Conservation (phyloP, 1,284 basidiomycete genomes). For the Pseudozyma thailandica region DNA sequence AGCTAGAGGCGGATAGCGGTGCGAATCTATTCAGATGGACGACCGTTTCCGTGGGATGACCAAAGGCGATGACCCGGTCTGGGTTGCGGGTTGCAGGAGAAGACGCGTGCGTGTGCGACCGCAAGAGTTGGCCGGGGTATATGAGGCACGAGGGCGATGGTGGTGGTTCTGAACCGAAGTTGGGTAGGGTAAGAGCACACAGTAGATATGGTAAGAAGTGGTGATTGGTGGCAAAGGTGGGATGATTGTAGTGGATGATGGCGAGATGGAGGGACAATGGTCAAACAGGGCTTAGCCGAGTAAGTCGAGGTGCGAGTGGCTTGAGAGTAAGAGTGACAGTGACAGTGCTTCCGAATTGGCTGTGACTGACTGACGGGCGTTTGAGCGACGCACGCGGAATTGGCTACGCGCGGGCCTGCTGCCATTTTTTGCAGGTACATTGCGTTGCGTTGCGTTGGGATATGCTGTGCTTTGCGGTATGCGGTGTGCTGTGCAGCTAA, state of each 20-base stretch:
- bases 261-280: background rate
- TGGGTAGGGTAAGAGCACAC: background rate
- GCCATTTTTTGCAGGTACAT: background rate
- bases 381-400: constrained; percentile 30
- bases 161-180: background rate
- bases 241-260: background rate
- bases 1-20: too few relatives aligned
- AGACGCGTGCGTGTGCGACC: constrained; percentile 5
- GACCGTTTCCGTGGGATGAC: background rate
- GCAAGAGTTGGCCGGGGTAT: constrained; percentile 8
- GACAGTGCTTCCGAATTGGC: constrained; percentile 10
- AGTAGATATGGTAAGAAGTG: background rate
- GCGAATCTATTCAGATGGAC: too few relatives aligned
- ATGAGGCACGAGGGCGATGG: background rate
- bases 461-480: background rate
- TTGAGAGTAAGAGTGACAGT: constrained; percentile 6
- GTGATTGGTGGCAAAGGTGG: background rate
- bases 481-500: background rate
- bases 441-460: background rate
- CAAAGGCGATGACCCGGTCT: background rate
- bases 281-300: background rate
- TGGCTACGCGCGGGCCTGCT: constrained; percentile 8
- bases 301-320: constrained; percentile 4
- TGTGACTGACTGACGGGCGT: constrained; percentile 14
- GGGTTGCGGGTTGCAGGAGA: background rate